Percentiles rank a stretch among this genome's conserved stretches.
Evolutionary conservation across 2,329 filamentous ascomycete genomes (phyloP).

Genomic region (Hymenoscyphus fructigenus): DNA sequence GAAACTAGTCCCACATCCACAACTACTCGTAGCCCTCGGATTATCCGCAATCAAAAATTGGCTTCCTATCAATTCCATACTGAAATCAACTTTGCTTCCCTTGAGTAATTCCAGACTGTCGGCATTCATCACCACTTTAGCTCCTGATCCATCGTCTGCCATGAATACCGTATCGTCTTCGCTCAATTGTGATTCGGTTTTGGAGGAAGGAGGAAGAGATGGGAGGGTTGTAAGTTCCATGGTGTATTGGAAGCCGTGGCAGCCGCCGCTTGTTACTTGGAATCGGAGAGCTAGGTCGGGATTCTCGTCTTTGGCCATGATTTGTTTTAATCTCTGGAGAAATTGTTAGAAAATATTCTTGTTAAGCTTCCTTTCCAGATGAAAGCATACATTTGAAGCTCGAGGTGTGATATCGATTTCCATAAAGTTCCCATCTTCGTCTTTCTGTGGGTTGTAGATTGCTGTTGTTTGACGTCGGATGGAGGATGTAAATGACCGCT

Average conservation of each 20-base stretch:
- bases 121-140: conserved; percentile 88
- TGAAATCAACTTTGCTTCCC: conserved; percentile 95
- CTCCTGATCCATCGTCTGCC: conserved; percentile 55
- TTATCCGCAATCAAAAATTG: conserved; percentile 98
- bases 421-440: conserved; percentile 85
- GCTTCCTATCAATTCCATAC: conserved; percentile 88
- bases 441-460: conserved; percentile 69
- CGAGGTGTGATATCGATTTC: conserved; percentile 78
- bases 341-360: background rate
- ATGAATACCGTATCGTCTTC: conserved; percentile 86
- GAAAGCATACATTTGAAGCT: conserved; percentile 66
- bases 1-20: conserved; percentile 96
- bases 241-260: conserved; percentile 96
- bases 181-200: conserved; percentile 46
- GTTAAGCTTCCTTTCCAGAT: background rate
- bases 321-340: conserved; percentile 49
- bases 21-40: conserved; percentile 86
- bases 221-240: conserved; percentile 75
- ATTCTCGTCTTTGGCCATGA: conserved; percentile 70
- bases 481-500: conserved; percentile 27
- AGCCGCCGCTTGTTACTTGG: conserved; percentile 88
- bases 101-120: conserved; percentile 84
- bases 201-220: conserved; percentile 29
- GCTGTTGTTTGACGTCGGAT: conserved; percentile 43
- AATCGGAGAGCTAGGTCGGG: conserved; percentile 85